phyloP scores from a whole-genome alignment of 2,329 filamentous ascomycete species.

The Hypoxylon sp. region DNA sequence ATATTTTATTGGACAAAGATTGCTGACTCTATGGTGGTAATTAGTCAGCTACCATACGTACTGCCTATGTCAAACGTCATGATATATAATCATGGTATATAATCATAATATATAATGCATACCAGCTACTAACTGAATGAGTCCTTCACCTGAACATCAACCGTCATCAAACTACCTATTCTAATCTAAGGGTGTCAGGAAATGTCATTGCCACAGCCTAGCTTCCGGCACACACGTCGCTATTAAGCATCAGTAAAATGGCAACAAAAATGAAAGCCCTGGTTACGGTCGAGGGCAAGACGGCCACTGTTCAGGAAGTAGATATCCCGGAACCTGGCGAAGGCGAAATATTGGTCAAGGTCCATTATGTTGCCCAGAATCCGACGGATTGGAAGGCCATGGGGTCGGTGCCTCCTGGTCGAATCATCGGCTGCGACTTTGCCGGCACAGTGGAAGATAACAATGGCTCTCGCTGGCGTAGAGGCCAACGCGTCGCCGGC shows the following conservation, averaged over 20 bases:
- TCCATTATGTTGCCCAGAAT: constrained; percentile 55
- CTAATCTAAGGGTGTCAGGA: background rate
- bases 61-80: background rate
- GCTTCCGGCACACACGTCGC: background rate
- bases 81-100: background rate
- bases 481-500: constrained; percentile 55
- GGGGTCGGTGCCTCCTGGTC: constrained; percentile 43
- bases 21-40: background rate
- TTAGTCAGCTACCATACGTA: constrained; percentile 14
- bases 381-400: constrained; percentile 56
- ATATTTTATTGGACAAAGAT: constrained; percentile 8
- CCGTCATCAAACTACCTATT: background rate
- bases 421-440: constrained; percentile 55
- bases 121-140: background rate
- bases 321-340: constrained; percentile 50
- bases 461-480: constrained; percentile 52
- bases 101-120: background rate
- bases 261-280: constrained; percentile 55
- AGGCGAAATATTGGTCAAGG: constrained; percentile 55
- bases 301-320: constrained; percentile 53
- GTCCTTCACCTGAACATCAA: background rate
- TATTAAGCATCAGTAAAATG: constrained; percentile 5
- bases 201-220: background rate
- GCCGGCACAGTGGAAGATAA: constrained; percentile 53
- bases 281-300: constrained; percentile 55